Evolutionary conservation across 768 basidiomycete genomes (phyloP).

Genomic region (Trametes elegans): DNA sequence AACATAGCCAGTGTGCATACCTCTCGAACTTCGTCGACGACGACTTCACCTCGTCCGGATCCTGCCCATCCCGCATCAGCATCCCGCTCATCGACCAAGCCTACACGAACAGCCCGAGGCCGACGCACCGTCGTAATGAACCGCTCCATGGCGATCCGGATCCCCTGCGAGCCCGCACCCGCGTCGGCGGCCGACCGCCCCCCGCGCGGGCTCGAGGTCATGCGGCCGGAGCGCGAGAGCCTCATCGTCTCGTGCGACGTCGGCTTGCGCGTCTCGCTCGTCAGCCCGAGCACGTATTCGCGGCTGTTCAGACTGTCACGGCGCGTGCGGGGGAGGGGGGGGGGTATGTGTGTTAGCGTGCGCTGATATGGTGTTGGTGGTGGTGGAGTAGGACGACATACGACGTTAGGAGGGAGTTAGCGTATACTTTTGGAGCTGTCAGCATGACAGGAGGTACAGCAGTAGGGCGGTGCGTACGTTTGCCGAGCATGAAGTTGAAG

Average conservation of each 20-base stretch:
- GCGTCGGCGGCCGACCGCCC: background rate
- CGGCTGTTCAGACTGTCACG: constrained; percentile 5
- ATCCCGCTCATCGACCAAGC: too few species aligned
- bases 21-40: too few species aligned
- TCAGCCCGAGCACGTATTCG: background rate
- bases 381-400: background rate
- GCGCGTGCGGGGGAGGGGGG: too few species aligned
- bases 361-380: too few species aligned
- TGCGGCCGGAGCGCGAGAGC: background rate
- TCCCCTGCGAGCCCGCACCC: background rate
- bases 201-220: background rate
- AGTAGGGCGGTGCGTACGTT: background rate
- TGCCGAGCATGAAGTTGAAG: background rate
- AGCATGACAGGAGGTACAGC: background rate
- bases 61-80: too few species aligned
- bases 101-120: too few species aligned
- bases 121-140: background rate
- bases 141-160: background rate
- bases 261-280: background rate
- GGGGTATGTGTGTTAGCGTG: background rate
- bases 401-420: constrained; percentile 1
- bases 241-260: background rate
- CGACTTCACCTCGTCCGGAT: too few species aligned
- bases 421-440: too few species aligned
- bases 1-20: too few species aligned